phyloP scores from a whole-genome alignment of 805 yeast species.

The Saccharomycopsis fodiens region DNA sequence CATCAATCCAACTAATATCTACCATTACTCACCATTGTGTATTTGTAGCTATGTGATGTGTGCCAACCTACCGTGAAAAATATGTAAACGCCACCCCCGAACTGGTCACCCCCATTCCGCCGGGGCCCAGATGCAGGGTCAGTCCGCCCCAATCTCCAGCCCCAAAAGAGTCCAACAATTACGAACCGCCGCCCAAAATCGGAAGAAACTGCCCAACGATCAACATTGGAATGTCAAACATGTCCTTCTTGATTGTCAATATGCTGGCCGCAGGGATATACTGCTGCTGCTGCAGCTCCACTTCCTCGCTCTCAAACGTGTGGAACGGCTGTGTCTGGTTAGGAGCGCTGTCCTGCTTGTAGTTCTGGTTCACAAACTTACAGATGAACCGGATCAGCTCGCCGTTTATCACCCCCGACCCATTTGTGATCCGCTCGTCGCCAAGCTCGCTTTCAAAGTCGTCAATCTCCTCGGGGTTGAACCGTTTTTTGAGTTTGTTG shows the following conservation, averaged over 20 bases:
- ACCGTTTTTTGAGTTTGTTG: slow-evolving; percentile 8
- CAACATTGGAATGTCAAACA: slow-evolving; percentile 78
- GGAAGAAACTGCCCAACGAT: slow-evolving; percentile 79
- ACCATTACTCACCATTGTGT: background rate
- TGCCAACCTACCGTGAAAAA: too few species aligned
- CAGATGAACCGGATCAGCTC: slow-evolving; percentile 20
- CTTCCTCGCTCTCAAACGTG: slow-evolving; percentile 13
- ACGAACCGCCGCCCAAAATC: slow-evolving; percentile 34
- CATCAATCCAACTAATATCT: background rate
- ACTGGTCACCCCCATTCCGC: too few species aligned
- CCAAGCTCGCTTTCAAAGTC: slow-evolving; percentile 15
- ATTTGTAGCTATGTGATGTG: background rate
- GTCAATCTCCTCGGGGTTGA: slow-evolving; percentile 4
- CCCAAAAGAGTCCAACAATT: too few species aligned
- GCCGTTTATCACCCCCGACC: slow-evolving; percentile 12
- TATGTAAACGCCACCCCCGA: too few species aligned
- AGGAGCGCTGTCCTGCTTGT: background rate
- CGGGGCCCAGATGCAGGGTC: too few species aligned
- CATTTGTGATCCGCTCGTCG: slow-evolving; percentile 24
- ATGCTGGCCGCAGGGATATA: slow-evolving; percentile 63
- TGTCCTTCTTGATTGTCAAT: slow-evolving; percentile 80
- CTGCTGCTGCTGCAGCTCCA: slow-evolving; percentile 22
- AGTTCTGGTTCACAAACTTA: slow-evolving; percentile 17
- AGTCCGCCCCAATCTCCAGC: too few species aligned
- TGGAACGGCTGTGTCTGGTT: slow-evolving; percentile 9